A percentile compares a stretch with the other conserved stretches of the same genome.
Evolutionary conservation across 2,329 filamentous ascomycete genomes (phyloP).

Genomic region (Aspergillus tubingensis): DNA sequence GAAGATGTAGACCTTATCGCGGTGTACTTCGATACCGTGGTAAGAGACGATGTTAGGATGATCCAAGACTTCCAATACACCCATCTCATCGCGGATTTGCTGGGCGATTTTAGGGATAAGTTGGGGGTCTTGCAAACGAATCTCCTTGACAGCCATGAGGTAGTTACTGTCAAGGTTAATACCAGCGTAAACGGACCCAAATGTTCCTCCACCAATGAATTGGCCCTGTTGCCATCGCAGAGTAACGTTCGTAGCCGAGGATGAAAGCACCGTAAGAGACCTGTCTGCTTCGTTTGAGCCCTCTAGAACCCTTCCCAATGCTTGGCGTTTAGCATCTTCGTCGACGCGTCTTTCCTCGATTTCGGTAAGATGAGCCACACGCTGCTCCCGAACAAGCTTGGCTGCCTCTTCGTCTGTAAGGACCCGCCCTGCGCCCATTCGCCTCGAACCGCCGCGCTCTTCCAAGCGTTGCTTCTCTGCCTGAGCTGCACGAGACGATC

Average conservation of each 20-base stretch:
- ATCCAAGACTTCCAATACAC: slow-evolving; percentile 89
- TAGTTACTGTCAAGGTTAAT: slow-evolving; percentile 97
- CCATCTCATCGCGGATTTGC: slow-evolving; percentile 97
- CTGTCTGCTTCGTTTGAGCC: slow-evolving; percentile 94
- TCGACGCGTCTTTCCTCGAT: slow-evolving; percentile 79
- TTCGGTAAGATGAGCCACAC: slow-evolving; percentile 69
- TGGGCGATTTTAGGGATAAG: slow-evolving; percentile 90
- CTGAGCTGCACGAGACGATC: slow-evolving; percentile 89
- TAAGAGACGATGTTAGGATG: slow-evolving; percentile 98
- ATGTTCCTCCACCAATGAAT: slow-evolving; percentile 94
- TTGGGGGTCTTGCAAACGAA: slow-evolving; percentile 93
- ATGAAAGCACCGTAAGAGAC: slow-evolving; percentile 89
- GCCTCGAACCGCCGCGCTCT: slow-evolving; percentile 72
- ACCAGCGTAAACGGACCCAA: slow-evolving; percentile 94
- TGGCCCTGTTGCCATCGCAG: slow-evolving; percentile 99
- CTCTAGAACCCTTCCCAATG: slow-evolving; percentile 86
- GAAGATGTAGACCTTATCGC: slow-evolving; percentile 99
- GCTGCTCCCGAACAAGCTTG: slow-evolving; percentile 71
- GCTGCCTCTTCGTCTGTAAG: slow-evolving; percentile 84
- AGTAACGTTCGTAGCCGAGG: slow-evolving; percentile 90
- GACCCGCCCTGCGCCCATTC: slow-evolving; percentile 73
- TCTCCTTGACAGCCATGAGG: slow-evolving; percentile 98
- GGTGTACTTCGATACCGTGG: slow-evolving; percentile 95
- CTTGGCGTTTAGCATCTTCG: slow-evolving; percentile 80
- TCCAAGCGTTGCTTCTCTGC: slow-evolving; percentile 89